Evolutionary conservation across 2,329 filamentous ascomycete species (phyloP), one percentile per base, ranked within the genome.

Genomic region (Trichoderma sp.): DNA sequence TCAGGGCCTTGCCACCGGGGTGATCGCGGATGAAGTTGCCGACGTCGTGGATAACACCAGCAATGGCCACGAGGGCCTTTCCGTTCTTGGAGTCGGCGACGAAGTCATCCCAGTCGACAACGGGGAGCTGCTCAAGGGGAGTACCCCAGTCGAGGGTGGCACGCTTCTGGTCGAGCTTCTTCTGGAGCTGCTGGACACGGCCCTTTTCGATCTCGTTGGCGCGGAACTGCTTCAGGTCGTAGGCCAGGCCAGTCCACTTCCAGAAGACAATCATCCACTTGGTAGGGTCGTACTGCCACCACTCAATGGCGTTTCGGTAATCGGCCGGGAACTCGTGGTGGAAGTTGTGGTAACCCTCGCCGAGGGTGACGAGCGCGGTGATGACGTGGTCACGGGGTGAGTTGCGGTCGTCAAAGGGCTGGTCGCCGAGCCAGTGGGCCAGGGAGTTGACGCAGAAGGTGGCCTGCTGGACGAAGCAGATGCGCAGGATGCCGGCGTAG

Each of bases 261-360:
- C 92, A 95, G 73, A 86, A 78, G 90, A 90, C 93, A 85, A 97
- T 97, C 80, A 85, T 88, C 93, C 93, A 96, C 86, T 97, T 97
- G 81, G 93, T 97, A 61, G 93, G 93, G 81, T 97, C 93, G 79
- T 97, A 97, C 80, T 97, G 93, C 84, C 90, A 92, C 93, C 93
- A 97, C 83, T 94, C 87, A 76, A 96, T 95, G 74, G 93, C 93
- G 81, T 97, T 97, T 81, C 93, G 93, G 89, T 96, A 97, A 82
- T 97, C 93, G 12, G 93, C 95, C 70, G 94, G 94, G 84, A 97
- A 97, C 82, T 97, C 93, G 87, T 97, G 93, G 84, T 97, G 93
- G 88, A 97, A 97, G 88, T 97, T 97, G 88, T 97, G 93, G 85
- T 97, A 97, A 34, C 93, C 93, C 84, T 95, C 93, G 63, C 93